phyloP scores from a whole-genome alignment of 2,329 filamentous ascomycete genomes.

The Hymenoscyphus linearis region DNA sequence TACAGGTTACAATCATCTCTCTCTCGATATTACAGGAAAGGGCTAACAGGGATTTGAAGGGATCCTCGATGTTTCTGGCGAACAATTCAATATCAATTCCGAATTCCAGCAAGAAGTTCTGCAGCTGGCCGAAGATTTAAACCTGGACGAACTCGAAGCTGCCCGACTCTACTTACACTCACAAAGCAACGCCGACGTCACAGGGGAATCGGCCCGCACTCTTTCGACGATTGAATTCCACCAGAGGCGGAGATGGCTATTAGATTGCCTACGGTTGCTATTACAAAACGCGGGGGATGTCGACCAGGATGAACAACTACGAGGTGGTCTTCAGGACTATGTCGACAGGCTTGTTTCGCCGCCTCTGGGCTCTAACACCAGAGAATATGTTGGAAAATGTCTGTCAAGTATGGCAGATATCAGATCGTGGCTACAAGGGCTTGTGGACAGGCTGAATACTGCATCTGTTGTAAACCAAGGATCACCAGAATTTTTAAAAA shows the following conservation, averaged over 20 bases:
- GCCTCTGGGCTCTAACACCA: slow-evolving; percentile 35
- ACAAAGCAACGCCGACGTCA: slow-evolving; percentile 59
- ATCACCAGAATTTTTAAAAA: slow-evolving; percentile 63
- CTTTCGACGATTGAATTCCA: slow-evolving; percentile 85
- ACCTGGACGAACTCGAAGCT: slow-evolving; percentile 84
- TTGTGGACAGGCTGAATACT: slow-evolving; percentile 72
- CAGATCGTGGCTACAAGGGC: slow-evolving; percentile 67
- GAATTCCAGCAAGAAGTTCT: slow-evolving; percentile 81
- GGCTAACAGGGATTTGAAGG: slow-evolving; percentile 44
- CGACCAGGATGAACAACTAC: slow-evolving; percentile 37
- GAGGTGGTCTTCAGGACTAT: slow-evolving; percentile 50
- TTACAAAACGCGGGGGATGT: slow-evolving; percentile 49
- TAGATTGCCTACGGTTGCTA: slow-evolving; percentile 79
- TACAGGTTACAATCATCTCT: slow-evolving; percentile 49
- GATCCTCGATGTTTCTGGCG: slow-evolving; percentile 66
- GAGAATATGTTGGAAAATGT: slow-evolving; percentile 63
- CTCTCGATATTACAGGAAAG: slow-evolving; percentile 1
- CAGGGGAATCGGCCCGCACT: slow-evolving; percentile 70
- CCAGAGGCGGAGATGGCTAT: slow-evolving; percentile 72
- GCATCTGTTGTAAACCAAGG: slow-evolving; percentile 68
- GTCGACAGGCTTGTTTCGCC: slow-evolving; percentile 46
- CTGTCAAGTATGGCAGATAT: slow-evolving; percentile 71
- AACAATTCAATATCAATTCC: slow-evolving; percentile 75
- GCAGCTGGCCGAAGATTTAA: slow-evolving; percentile 78
- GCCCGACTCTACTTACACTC: slow-evolving; percentile 71